Evolutionary conservation across 768 basidiomycete species (phyloP).

Genomic region (Lactarius tabidus): DNA sequence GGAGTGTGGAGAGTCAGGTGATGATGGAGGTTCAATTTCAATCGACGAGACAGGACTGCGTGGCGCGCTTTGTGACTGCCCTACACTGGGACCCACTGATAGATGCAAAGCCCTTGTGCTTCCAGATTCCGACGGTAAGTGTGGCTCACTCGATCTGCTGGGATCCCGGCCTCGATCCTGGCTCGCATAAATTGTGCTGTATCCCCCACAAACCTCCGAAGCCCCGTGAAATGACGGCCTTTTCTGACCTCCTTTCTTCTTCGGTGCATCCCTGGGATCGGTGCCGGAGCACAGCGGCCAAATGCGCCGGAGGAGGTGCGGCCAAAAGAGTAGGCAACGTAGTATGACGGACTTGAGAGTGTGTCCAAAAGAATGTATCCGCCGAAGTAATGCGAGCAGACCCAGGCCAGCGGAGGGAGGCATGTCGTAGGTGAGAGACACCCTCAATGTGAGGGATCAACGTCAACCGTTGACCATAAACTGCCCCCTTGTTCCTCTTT

Average conservation of each 20-base stretch:
- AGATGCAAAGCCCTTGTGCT: too few species aligned
- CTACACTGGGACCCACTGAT: background rate
- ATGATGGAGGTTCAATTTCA: background rate
- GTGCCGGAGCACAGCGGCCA: background rate
- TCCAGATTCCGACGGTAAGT: background rate
- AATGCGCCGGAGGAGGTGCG: background rate
- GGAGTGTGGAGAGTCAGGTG: background rate
- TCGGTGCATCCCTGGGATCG: background rate
- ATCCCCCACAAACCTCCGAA: background rate
- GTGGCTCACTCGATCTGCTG: background rate
- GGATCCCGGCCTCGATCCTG: background rate
- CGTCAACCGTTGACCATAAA: background rate
- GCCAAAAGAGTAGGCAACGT: constrained; percentile 4
- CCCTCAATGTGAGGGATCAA: background rate
- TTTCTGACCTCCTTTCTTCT: background rate
- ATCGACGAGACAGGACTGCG: background rate
- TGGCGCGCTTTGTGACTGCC: background rate
- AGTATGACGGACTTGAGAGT: constrained; percentile 10
- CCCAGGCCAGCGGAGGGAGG: background rate
- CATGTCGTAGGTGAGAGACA: background rate
- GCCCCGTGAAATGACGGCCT: background rate
- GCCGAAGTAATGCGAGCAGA: background rate
- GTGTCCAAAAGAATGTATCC: background rate
- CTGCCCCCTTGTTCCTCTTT: background rate
- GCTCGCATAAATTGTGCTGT: constrained; percentile 8